These are phyloP conservation scores for Trichophyton equinum DNA, from an alignment of 2,329 filamentous ascomycete species.

Conservation along the genomic window DNA sequence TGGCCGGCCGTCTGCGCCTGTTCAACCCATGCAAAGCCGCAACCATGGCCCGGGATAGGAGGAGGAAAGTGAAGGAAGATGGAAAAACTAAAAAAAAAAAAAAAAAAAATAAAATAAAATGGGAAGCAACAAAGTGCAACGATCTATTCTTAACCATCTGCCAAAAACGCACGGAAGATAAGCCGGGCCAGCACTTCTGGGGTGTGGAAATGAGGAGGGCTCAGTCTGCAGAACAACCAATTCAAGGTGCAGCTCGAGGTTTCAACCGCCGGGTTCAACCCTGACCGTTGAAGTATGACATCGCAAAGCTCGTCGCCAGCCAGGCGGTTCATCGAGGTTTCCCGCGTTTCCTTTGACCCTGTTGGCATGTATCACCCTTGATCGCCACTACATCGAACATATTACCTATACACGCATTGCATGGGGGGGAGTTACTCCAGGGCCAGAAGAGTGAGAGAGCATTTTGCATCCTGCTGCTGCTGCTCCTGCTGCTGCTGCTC, in stretches of 20 bases:
- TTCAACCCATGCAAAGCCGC: conserved; percentile 1
- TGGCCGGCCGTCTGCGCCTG: not conserved
- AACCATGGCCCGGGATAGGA: conserved; percentile 1
- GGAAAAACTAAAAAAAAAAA: not conserved
- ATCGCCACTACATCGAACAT: conserved; percentile 4
- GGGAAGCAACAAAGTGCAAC: not conserved
- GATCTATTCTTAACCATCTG: not conserved
- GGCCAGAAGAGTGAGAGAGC: conserved; percentile 41
- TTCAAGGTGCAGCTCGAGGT: conserved; percentile 2
- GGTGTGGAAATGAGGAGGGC: not conserved
- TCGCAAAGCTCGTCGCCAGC: conserved; percentile 2
- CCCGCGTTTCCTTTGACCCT: not conserved
- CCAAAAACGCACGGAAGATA: not conserved
- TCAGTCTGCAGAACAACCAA: not conserved
- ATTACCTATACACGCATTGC: too few species aligned
- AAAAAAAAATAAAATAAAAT: not conserved
- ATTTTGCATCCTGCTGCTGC: not conserved
- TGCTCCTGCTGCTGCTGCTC: too few species aligned
- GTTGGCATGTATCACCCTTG: not conserved
- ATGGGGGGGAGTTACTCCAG: conserved; percentile 28
- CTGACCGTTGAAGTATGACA: conserved; percentile 4
- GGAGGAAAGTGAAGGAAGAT: not conserved
- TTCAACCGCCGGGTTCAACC: not conserved
- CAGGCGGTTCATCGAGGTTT: conserved; percentile 4
- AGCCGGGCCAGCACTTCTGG: not conserved